A percentile compares a stretch with the other conserved stretches of the same genome.
Conservation (phyloP, 192 early-diverging fungal species). For the Backusella parvicylindrica region DNA sequence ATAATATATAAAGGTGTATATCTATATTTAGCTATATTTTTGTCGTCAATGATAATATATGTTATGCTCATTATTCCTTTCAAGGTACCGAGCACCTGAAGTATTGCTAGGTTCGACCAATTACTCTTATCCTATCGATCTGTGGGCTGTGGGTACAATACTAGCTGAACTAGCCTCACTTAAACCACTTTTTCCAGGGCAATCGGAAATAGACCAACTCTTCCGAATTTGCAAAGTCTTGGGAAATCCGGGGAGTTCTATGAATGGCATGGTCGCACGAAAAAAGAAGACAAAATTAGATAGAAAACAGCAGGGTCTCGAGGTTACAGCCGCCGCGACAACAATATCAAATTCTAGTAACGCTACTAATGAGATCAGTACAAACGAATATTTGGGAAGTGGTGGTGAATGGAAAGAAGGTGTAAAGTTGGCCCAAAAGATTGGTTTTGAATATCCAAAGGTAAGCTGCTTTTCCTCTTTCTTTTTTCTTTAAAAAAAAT, state of each 20-base stretch:
- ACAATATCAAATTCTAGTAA: background rate
- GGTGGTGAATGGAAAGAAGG: slow-evolving; percentile 76
- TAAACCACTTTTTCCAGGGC: slow-evolving; percentile 91
- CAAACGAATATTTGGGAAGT: background rate
- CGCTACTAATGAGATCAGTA: background rate
- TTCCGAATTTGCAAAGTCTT: slow-evolving; percentile 79
- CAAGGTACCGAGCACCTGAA: slow-evolving; percentile 94
- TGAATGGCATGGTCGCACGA: background rate
- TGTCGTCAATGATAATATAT: too few relatives aligned
- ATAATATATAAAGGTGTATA: background rate
- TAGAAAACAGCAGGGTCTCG: background rate
- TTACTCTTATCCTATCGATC: slow-evolving; percentile 91
- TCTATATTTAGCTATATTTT: too few relatives aligned
- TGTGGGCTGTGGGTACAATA: slow-evolving; percentile 96
- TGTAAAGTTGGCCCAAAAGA: slow-evolving; percentile 58
- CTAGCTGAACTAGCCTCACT: slow-evolving; percentile 86
- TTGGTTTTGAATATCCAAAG: slow-evolving; percentile 63
- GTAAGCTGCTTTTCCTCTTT: slow-evolving; percentile 25
- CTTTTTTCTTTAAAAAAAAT: background rate
- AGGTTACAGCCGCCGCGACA: background rate
- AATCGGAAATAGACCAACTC: slow-evolving; percentile 91
- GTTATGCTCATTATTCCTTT: background rate
- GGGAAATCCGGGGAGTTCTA: slow-evolving; percentile 61
- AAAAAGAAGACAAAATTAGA: slow-evolving; percentile 19
- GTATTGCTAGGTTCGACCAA: slow-evolving; percentile 75